Evolutionary conservation across 1,284 basidiomycete species (phyloP).

Genomic region (Calocybe gambosa): DNA sequence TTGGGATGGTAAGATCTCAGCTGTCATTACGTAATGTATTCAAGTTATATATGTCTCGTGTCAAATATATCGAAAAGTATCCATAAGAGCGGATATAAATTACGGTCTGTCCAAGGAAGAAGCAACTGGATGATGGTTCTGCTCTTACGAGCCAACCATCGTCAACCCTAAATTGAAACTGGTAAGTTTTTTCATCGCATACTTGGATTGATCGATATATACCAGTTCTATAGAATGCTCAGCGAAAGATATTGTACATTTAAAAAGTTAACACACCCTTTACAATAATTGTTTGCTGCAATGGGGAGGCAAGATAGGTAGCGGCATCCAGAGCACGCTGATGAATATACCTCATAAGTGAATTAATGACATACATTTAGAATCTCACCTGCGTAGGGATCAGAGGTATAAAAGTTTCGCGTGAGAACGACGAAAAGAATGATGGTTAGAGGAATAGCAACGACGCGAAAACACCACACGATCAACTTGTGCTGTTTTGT

Average conservation of each 20-base stretch:
- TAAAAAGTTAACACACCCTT: conserved; percentile 44
- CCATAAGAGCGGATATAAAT: background rate
- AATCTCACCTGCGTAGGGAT: conserved; percentile 71
- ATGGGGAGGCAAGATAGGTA: conserved; percentile 87
- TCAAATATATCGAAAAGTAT: background rate
- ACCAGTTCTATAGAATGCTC: conserved; percentile 30
- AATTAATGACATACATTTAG: conserved; percentile 5
- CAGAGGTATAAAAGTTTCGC: conserved; percentile 85
- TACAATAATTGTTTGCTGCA: conserved; percentile 68
- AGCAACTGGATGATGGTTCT: no score
- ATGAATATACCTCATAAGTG: conserved; percentile 15
- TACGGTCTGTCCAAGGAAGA: background rate
- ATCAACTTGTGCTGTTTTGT: conserved; percentile 71
- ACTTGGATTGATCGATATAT: conserved; percentile 8
- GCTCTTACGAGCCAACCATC: background rate
- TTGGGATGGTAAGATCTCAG: background rate
- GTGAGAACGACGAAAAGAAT: conserved; percentile 79
- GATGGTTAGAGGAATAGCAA: conserved; percentile 70
- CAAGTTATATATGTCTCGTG: background rate
- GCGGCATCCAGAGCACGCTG: conserved; percentile 85
- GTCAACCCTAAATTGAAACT: conserved; percentile 8
- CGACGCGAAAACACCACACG: conserved; percentile 68
- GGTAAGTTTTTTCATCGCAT: background rate
- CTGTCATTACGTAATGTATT: conserved; percentile 5
- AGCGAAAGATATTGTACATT: background rate